Percentiles rank a stretch among this genome's conserved stretches.
Conservation (phyloP, 495 filamentous ascomycete species). For the Penicillium lividum region DNA sequence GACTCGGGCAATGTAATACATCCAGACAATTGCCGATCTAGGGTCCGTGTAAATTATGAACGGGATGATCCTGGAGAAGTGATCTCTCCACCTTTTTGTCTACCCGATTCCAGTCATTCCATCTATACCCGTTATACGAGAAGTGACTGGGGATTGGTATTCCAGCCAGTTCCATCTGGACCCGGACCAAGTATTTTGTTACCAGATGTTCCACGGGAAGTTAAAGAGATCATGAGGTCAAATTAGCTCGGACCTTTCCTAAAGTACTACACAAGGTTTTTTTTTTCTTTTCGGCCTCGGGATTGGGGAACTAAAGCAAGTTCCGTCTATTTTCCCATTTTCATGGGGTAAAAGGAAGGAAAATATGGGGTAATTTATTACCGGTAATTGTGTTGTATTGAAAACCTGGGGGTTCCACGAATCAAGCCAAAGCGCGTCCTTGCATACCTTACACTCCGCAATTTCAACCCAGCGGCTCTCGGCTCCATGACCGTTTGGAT, state of each 20-base stretch:
- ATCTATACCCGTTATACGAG: background rate
- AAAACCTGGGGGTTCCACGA: conserved; percentile 26
- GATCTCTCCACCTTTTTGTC: background rate
- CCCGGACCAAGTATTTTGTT: conserved; percentile 9
- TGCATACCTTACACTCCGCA: conserved; percentile 30
- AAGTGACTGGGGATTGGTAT: conserved; percentile 21
- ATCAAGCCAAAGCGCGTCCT: conserved; percentile 24
- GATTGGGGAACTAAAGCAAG: background rate
- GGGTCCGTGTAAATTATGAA: conserved; percentile 10
- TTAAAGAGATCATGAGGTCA: conserved; percentile 23
- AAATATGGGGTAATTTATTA: conserved; percentile 3
- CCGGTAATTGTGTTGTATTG: background rate
- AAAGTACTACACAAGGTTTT: background rate
- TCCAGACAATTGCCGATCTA: conserved; percentile 25
- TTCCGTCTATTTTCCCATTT: background rate
- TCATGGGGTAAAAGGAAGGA: background rate
- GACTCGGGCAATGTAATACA: conserved; percentile 11
- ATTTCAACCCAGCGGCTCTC: conserved; percentile 29
- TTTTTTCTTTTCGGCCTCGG: background rate
- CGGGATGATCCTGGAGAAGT: conserved; percentile 12
- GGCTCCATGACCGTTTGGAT: conserved; percentile 18
- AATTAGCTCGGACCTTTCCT: conserved; percentile 8
- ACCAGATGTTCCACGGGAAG: conserved; percentile 16
- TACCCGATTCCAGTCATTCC: no score
- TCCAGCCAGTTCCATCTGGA: conserved; percentile 16